A percentile compares a stretch with the other conserved stretches of the same genome.
Conservation (phyloP, 2,329 filamentous ascomycete species). For the Coniochaeta sp. region DNA sequence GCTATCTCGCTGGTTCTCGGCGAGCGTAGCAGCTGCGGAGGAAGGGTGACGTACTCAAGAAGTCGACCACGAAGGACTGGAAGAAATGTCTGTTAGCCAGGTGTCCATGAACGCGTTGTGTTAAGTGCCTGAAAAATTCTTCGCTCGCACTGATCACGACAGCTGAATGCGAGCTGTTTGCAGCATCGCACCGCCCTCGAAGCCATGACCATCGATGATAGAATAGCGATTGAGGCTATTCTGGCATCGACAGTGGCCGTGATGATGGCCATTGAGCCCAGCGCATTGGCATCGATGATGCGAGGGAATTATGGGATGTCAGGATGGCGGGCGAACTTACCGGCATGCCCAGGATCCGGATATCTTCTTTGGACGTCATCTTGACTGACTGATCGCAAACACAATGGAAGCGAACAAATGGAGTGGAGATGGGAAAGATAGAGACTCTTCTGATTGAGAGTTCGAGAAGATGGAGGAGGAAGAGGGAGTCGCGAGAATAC, state of each 20-base stretch:
- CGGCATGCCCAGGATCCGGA: slow-evolving; percentile 59
- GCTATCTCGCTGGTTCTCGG: not conserved
- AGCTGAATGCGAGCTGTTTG: not conserved
- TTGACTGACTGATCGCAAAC: slow-evolving; percentile 35
- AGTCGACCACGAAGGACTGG: slow-evolving; percentile 93
- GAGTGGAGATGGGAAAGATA: slow-evolving; percentile 50
- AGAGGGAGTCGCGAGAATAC: slow-evolving; percentile 23
- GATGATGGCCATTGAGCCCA: not conserved
- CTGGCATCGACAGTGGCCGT: not conserved
- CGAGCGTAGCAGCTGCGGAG: not conserved
- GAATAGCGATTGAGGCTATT: not conserved
- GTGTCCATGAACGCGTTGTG: not conserved
- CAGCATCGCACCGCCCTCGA: slow-evolving; percentile 1
- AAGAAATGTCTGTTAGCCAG: slow-evolving; percentile 25
- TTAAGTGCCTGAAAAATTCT: not conserved
- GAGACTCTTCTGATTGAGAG: slow-evolving; percentile 26
- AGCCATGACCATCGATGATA: slow-evolving; percentile 7
- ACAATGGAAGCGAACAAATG: slow-evolving; percentile 42
- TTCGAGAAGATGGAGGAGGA: slow-evolving; percentile 17
- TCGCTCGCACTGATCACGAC: not conserved
- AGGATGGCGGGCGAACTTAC: slow-evolving; percentile 35
- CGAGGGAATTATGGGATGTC: slow-evolving; percentile 18
- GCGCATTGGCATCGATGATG: slow-evolving; percentile 5
- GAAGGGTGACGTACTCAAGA: slow-evolving; percentile 75
- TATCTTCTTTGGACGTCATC: slow-evolving; percentile 48